Base-by-base conservation (phyloP, 2,329 filamentous ascomycete genomes). In the Neocatenulostroma microsporum region DNA sequence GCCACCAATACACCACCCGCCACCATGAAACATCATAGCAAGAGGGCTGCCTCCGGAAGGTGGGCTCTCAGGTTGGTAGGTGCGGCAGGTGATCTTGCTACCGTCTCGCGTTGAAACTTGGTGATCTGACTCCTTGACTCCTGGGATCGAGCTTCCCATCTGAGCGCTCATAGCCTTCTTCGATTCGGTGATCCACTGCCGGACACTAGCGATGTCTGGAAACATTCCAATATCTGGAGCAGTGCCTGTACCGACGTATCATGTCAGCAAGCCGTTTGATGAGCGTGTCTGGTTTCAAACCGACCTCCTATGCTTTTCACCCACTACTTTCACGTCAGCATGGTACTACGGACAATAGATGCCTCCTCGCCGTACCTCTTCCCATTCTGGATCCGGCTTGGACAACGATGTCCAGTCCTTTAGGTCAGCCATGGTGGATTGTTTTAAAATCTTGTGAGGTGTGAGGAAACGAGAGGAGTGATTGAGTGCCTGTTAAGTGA, bases 121-220 rank as follows among this genome's bases (percentile, higher is more conserved):
- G 26, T 54, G 57, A 23, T 66, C 61, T 37, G 78, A 60, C 7
- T 53, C 56, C n/a, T 51, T 49, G 10, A 57, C 52, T 21, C 49
- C 48, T 2, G 46, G 15, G 13, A 50, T 28, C 3, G 8, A 30
- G 4, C 20, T 34, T 12, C 30, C 37, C 28, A 45, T 42, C 20
- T 33, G 14, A 15, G 44, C 45, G 8, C 23, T 46, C 34, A 37
- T 42, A 17, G 40, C 34, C 8, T 37, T 36, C 34, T 51, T 52
- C 10, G 40, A 30, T 5, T 41, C 27, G 8, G 37, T 34, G 21
- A 54, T 37, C 37, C 46, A 53, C 13, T 41, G 32, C 3, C 47
- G 37, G 21, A 56, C 36, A 8, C 23, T 25, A 1, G 26, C 13
- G 10, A 54, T 54, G 28, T 46, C 38, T 4, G 45, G 38, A 26